Base-by-base conservation (phyloP, 1,139 yeast genomes). In the Keqinozyma sinolaborantium region DNA sequence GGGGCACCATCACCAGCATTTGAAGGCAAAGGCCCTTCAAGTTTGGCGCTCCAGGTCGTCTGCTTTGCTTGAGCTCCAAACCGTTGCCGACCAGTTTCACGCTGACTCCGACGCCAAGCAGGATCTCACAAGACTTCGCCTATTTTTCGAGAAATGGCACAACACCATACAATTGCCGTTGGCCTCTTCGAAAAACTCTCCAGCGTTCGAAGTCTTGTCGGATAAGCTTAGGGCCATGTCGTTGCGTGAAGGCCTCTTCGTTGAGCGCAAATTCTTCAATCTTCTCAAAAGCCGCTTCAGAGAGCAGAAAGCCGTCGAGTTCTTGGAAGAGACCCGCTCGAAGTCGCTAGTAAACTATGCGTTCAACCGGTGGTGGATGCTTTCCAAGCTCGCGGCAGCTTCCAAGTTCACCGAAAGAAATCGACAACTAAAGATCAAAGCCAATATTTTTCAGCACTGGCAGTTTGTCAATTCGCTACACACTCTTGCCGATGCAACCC, bases 371-470 rank as follows among this genome's bases (percentile, higher is more conserved):
- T 50, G 55, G 56, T 29, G n/a, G 3, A 20, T 32, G 6, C 16
- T 31, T 4, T 24, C 20, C 10, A 25, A 36, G 11, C 27, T 41
- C 1, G 24, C 21, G 14, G 23, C 21, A 14, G 23, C 33, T 5
- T 31, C 41, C 8, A 13, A 25, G 7, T 16, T 31, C 4, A 41
- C 40, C 19, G 30, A 32, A 16, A 12, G 3, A 3, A 25, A 23
- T 11, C 32, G 38, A 26, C 16, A 27, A 16, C 11, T 5, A 10
- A 24, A 25, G 8, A 31, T 32, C 23, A 39, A 33, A 29, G 13
- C 13, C 9, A 39, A 34, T n/a, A 12, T 31, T 2, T 39, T 46
- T 13, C 25, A 27, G 3, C 35, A 40, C 29, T 48, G 50, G 55
- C 33, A 39, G 21, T 29, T 29, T 16, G 30, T 31, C 13, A 16